Evolutionary conservation across 2,329 filamentous ascomycete genomes (phyloP).

Genomic region (Colletotrichum gigasporum): DNA sequence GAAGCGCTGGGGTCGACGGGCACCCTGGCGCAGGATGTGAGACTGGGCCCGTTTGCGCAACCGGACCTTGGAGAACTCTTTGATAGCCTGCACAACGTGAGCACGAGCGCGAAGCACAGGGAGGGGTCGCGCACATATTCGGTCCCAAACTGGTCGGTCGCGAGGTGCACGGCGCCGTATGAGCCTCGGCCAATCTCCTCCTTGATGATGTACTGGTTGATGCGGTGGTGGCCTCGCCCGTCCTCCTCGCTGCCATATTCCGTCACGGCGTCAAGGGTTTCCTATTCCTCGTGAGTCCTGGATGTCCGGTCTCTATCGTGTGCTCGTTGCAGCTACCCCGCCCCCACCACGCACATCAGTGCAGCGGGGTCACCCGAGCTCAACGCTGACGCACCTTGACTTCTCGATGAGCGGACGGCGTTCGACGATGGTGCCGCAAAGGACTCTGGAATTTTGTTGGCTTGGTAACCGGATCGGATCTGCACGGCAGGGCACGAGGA

Average conservation of each 20-base stretch:
- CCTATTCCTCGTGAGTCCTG: constrained; percentile 57
- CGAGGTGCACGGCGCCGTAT: constrained; percentile 92
- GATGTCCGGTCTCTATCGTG: neutral
- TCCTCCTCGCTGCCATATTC: constrained; percentile 89
- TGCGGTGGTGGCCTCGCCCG: constrained; percentile 81
- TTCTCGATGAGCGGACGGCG: constrained; percentile 65
- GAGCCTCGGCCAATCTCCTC: constrained; percentile 97
- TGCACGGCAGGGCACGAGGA: constrained; percentile 8
- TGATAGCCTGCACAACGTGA: constrained; percentile 76
- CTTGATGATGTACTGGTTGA: constrained; percentile 95
- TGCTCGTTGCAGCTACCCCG: constrained; percentile 16
- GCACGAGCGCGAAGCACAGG: constrained; percentile 30
- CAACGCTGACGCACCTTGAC: constrained; percentile 58
- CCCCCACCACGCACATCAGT: constrained; percentile 32
- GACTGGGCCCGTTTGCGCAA: constrained; percentile 91
- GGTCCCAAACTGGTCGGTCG: constrained; percentile 86
- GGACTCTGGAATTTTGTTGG: constrained; percentile 58
- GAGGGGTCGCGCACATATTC: constrained; percentile 79
- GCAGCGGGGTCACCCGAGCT: constrained; percentile 9
- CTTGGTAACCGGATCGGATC: constrained; percentile 32
- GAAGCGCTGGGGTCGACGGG: constrained; percentile 54
- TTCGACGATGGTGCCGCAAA: constrained; percentile 65
- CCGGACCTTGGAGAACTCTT: constrained; percentile 95
- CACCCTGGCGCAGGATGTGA: constrained; percentile 74
- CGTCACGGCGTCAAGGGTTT: constrained; percentile 90